These are phyloP conservation scores for Brassica balearica DNA, from an alignment of 441 rosid genomes.

Conservation along the genomic window DNA sequence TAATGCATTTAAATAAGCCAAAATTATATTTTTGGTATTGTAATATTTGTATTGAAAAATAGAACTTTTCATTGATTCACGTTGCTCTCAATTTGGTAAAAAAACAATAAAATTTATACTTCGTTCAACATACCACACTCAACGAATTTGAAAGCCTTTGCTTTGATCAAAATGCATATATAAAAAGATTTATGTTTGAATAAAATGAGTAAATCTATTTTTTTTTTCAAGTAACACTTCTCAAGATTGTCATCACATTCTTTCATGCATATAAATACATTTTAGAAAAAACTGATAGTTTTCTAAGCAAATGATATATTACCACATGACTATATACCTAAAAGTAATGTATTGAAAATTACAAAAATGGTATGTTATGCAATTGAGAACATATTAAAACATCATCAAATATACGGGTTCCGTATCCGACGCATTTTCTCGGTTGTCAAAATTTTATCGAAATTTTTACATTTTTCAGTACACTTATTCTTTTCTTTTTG, in stretches of 20 bases:
- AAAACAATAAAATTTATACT: not conserved
- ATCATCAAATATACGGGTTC: not conserved
- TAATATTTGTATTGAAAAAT: not conserved
- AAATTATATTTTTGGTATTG: not conserved
- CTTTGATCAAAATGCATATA: no score
- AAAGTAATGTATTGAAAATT: no score
- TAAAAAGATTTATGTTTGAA: no score
- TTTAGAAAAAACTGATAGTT: no score
- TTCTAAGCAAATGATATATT: no score
- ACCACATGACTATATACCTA: no score
- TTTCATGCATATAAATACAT: not conserved
- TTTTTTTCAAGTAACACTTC: not conserved
- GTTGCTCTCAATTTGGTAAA: not conserved
- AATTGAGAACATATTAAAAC: no score
- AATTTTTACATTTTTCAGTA: not conserved
- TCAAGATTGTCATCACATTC: not conserved
- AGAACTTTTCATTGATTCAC: not conserved
- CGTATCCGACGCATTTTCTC: not conserved
- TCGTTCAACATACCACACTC: not conserved
- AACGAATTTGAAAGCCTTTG: not conserved
- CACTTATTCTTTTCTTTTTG: not conserved
- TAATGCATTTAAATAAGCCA: not conserved
- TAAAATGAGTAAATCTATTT: no score
- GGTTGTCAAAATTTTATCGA: not conserved
- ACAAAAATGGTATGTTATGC: no score